phyloP scores from a whole-genome alignment of 768 basidiomycete genomes.

The Boletellus ananas region DNA sequence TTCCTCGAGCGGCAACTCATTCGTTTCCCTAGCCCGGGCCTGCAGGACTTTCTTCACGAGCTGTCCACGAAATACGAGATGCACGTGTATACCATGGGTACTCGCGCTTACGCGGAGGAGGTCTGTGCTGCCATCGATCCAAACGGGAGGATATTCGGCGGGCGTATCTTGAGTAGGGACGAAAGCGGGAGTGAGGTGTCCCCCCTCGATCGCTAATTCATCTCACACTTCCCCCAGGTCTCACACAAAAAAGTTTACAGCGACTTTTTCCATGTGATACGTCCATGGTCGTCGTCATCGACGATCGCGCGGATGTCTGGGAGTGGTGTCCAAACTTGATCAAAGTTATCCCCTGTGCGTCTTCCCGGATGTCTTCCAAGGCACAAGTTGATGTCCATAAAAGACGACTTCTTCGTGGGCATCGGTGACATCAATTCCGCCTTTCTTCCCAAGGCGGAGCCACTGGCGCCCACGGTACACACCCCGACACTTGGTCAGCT shows the following conservation, averaged over 20 bases:
- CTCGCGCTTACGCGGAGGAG: slow-evolving; percentile 92
- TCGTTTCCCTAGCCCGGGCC: slow-evolving; percentile 59
- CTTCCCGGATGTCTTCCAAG: not conserved
- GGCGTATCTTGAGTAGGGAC: slow-evolving; percentile 86
- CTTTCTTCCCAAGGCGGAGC: slow-evolving; percentile 78
- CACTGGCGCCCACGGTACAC: slow-evolving; percentile 31
- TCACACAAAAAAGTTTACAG: slow-evolving; percentile 89
- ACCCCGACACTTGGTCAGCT: slow-evolving; percentile 24
- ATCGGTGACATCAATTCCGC: slow-evolving; percentile 98
- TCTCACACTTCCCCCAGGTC: slow-evolving; percentile 44
- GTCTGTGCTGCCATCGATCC: slow-evolving; percentile 96
- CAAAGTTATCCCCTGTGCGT: slow-evolving; percentile 92
- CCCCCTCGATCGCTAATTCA: not conserved
- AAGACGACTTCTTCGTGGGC: slow-evolving; percentile 97
- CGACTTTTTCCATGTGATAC: slow-evolving; percentile 95
- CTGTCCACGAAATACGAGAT: slow-evolving; percentile 86
- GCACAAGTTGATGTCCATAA: slow-evolving; percentile 3
- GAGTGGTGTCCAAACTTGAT: slow-evolving; percentile 95
- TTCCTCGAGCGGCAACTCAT: not conserved
- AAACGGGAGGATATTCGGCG: slow-evolving; percentile 77
- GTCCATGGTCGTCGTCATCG: slow-evolving; percentile 98
- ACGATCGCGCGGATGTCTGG: slow-evolving; percentile 98
- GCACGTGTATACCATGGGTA: slow-evolving; percentile 99
- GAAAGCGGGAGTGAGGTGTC: slow-evolving; percentile 86
- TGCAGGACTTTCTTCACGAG: slow-evolving; percentile 69